A percentile compares a stretch with the other conserved stretches of the same genome.
These are phyloP conservation scores for Pyrrhoderma lamaoense DNA, from an alignment of 1,284 basidiomycete species.

Conservation along the genomic window DNA sequence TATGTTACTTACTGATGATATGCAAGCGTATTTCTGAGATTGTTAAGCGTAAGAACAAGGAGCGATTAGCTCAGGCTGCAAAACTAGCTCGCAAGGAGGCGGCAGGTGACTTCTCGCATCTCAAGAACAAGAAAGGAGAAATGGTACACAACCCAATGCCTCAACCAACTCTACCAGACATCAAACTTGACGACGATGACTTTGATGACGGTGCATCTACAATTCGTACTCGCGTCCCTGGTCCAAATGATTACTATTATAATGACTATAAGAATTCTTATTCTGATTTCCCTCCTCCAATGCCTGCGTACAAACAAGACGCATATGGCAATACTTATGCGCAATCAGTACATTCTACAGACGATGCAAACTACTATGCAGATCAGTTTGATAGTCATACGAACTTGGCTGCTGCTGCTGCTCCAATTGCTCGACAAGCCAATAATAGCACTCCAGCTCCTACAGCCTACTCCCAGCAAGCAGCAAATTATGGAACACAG, in stretches of 20 bases:
- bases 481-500: conserved; percentile 8
- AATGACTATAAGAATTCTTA: conserved; percentile 15
- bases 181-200: conserved; percentile 40
- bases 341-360: conserved; percentile 10
- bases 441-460: conserved; percentile 7
- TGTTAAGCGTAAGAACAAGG: conserved; percentile 87
- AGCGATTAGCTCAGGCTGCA: conserved; percentile 76
- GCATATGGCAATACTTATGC: conserved; percentile 4
- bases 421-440: conserved; percentile 13
- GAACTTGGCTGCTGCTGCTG: conserved; percentile 14
- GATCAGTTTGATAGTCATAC: conserved; percentile 14
- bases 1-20: conserved; percentile 5
- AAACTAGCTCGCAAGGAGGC: conserved; percentile 88
- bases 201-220: conserved; percentile 15
- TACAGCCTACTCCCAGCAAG: conserved; percentile 12
- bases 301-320: conserved; percentile 15
- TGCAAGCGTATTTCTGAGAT: conserved; percentile 84
- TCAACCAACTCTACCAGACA: conserved; percentile 93
- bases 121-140: conserved; percentile 92
- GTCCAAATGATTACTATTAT: conserved; percentile 14
- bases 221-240: conserved; percentile 14
- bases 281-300: conserved; percentile 11
- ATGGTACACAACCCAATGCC: conserved; percentile 75
- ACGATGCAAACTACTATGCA: conserved; percentile 9
- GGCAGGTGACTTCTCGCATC: conserved; percentile 79